Percentiles rank a stretch among this genome's conserved stretches.
Evolutionary conservation across 169 alveolate genomes (phyloP).

Genomic region (Plasmodium gonderi): DNA sequence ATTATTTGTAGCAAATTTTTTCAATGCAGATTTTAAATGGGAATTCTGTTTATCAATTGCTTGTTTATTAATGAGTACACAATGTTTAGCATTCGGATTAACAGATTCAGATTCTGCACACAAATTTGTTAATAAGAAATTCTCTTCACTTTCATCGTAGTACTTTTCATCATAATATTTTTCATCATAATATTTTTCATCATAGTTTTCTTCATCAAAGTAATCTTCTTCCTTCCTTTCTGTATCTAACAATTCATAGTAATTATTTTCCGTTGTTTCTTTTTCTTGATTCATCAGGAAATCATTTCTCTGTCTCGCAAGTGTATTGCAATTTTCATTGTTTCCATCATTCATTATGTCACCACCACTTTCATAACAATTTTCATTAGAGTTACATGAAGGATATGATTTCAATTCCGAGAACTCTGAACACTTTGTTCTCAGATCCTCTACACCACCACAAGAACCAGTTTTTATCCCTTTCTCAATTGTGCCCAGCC

Average conservation of each 20-base stretch:
- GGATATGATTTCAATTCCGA: too few relatives aligned
- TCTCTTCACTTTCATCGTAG: not conserved
- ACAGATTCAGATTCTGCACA: slow-evolving; percentile 1
- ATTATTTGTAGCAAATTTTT: slow-evolving; percentile 25
- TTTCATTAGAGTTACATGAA: too few relatives aligned
- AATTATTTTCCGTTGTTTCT: not conserved
- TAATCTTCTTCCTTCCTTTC: not conserved
- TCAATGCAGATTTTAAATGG: slow-evolving; percentile 36
- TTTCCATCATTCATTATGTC: not conserved
- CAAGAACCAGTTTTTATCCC: too few relatives aligned
- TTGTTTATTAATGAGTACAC: slow-evolving; percentile 5
- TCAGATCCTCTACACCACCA: too few relatives aligned
- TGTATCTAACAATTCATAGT: not conserved
- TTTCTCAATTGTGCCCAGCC: too few relatives aligned
- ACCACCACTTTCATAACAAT: not conserved
- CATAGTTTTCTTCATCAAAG: slow-evolving; percentile 5
- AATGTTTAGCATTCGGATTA: not conserved
- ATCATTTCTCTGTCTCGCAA: not conserved
- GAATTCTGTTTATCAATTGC: not conserved
- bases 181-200: not conserved
- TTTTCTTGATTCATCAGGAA: not conserved
- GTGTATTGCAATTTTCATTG: not conserved
- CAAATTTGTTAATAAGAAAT: slow-evolving; percentile 19
- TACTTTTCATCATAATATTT: not conserved
- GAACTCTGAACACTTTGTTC: too few relatives aligned